Percentiles rank a stretch among this genome's conserved stretches.
Evolutionary conservation across 139 green algal genomes (phyloP).

Genomic region (Micromonas commoda): DNA sequence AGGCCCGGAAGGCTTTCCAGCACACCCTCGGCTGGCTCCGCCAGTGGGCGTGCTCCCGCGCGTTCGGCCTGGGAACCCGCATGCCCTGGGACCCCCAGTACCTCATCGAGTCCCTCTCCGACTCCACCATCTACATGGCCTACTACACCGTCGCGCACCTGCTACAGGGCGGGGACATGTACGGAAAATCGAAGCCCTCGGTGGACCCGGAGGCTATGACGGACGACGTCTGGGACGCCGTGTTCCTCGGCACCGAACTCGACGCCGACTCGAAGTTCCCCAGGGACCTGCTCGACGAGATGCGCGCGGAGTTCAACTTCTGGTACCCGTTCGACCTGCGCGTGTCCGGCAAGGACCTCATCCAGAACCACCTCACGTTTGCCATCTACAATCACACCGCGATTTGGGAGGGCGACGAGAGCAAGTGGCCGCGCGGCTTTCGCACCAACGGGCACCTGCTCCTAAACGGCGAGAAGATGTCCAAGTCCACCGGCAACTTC

Average conservation of each 20-base stretch:
- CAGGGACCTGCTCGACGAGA: slow-evolving; percentile 46
- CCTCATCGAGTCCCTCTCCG: slow-evolving; percentile 94
- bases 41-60: slow-evolving; percentile 92
- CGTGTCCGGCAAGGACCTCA: slow-evolving; percentile 88
- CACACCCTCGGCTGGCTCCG: slow-evolving; percentile 87
- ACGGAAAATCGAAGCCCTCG: slow-evolving; percentile 47
- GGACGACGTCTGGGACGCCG: slow-evolving; percentile 81
- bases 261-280: slow-evolving; percentile 51
- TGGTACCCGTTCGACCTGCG: slow-evolving; percentile 99
- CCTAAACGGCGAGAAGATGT: slow-evolving; percentile 98
- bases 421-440: slow-evolving; percentile 60
- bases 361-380: slow-evolving; percentile 99
- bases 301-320: slow-evolving; percentile 88
- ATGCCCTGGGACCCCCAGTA: slow-evolving; percentile 93
- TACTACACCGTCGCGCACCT: slow-evolving; percentile 94
- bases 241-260: slow-evolving; percentile 62
- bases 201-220: slow-evolving; percentile 75
- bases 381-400: slow-evolving; percentile 95
- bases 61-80: slow-evolving; percentile 91
- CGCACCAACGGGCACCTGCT: slow-evolving; percentile 95
- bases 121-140: slow-evolving; percentile 99
- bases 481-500: slow-evolving; percentile 85
- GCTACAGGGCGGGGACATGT: slow-evolving; percentile 84
- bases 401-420: slow-evolving; percentile 58
- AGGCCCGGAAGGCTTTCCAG: slow-evolving; percentile 59